Evolutionary conservation across 129 eudicot genomes (phyloP).

Genomic region (Ambrosia trifida): DNA sequence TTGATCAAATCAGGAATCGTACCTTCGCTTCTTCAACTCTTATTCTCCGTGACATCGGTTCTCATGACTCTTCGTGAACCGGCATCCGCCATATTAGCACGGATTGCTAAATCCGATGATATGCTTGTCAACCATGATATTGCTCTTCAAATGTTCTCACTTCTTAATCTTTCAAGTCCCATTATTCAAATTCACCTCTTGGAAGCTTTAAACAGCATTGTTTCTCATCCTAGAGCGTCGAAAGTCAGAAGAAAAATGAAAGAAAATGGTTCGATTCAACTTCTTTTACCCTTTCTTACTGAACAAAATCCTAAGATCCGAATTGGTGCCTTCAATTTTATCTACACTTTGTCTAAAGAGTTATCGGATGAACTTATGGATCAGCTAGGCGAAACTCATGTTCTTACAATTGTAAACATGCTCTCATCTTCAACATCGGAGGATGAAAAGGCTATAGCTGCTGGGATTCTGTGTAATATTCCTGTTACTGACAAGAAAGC

Average conservation of each 20-base stretch:
- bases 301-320: conserved; percentile 46
- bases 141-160: conserved; percentile 82
- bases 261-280: conserved; percentile 71
- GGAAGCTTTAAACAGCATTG: conserved; percentile 72
- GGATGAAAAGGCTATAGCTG: conserved; percentile 62
- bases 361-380: conserved; percentile 53
- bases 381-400: conserved; percentile 60
- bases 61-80: conserved; percentile 95
- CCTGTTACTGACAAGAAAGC: conserved; percentile 61
- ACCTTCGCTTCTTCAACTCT: conserved; percentile 75
- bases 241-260: conserved; percentile 79
- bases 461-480: conserved; percentile 68
- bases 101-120: conserved; percentile 60
- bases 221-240: conserved; percentile 51
- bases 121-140: conserved; percentile 59
- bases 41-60: conserved; percentile 89
- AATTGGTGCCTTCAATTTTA: conserved; percentile 55
- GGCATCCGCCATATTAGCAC: conserved; percentile 80
- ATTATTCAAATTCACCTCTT: conserved; percentile 60
- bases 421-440: conserved; percentile 54
- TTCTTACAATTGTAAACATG: conserved; percentile 43
- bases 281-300: conserved; percentile 60
- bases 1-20: conserved; percentile 68
- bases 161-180: conserved; percentile 72
- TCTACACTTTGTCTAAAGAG: conserved; percentile 59